Conservation (phyloP, 352 stramenopile species). For the Globisporangium polare region DNA sequence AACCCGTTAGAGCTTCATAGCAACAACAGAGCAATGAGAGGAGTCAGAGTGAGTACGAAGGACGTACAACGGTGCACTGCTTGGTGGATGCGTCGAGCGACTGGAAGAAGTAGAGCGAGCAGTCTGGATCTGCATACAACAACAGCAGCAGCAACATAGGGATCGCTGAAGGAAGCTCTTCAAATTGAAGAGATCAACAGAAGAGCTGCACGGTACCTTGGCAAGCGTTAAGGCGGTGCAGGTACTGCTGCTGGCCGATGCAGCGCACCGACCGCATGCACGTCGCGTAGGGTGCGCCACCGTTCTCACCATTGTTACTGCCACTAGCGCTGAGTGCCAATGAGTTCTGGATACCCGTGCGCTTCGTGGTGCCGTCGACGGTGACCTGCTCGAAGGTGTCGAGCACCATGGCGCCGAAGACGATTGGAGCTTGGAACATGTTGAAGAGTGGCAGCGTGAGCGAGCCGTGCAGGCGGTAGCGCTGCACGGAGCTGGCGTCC, state of each 20-base stretch:
- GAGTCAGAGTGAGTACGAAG: neutral
- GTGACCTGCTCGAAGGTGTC: constrained; percentile 35
- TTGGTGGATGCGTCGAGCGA: constrained; percentile 37
- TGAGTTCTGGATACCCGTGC: constrained; percentile 19
- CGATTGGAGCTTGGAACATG: constrained; percentile 60
- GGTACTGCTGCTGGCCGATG: constrained; percentile 38
- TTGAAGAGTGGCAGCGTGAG: constrained; percentile 56
- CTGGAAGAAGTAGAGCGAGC: constrained; percentile 64
- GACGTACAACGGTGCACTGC: constrained; percentile 52
- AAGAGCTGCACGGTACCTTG: constrained; percentile 25
- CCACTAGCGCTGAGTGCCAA: neutral
- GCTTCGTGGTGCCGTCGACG: constrained; percentile 41
- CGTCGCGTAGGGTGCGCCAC: constrained; percentile 1
- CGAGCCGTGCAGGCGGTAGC: constrained; percentile 47
- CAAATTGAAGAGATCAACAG: neutral
- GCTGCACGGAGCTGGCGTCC: constrained; percentile 33
- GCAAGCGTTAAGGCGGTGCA: constrained; percentile 38
- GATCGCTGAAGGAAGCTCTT: neutral
- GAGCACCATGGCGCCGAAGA: constrained; percentile 59
- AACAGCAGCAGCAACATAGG: neutral
- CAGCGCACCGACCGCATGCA: constrained; percentile 24
- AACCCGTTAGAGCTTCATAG: neutral
- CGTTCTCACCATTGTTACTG: neutral
- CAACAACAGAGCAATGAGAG: neutral
- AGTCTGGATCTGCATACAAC: constrained; percentile 43